Percentiles rank a stretch among this genome's conserved stretches.
Evolutionary conservation across 73 alveolate genomes (phyloP).

Genomic region (Vitrella brassicaformis): DNA sequence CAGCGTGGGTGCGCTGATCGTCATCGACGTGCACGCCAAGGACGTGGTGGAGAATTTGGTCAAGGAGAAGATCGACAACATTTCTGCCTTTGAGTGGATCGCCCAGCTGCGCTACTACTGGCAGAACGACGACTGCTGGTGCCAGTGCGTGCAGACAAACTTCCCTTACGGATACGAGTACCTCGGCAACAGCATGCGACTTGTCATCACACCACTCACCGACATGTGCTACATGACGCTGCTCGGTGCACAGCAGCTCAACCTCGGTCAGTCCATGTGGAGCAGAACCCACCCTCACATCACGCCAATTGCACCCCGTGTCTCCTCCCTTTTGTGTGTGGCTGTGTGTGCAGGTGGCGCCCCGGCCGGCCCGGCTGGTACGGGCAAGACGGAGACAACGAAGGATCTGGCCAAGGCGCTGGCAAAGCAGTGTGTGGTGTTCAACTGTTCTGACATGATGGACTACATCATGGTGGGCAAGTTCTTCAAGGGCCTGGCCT

Average conservation of each 20-base stretch:
- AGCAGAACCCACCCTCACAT: neutral
- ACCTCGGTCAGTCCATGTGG: slow-evolving; percentile 9
- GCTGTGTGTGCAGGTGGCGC: slow-evolving; percentile 53
- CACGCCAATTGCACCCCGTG: neutral
- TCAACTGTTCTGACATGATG: slow-evolving; percentile 96
- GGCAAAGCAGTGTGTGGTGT: slow-evolving; percentile 96
- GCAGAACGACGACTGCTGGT: slow-evolving; percentile 54
- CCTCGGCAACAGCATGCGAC: slow-evolving; percentile 80
- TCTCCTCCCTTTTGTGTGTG: neutral
- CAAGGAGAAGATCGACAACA: slow-evolving; percentile 65
- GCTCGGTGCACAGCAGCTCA: slow-evolving; percentile 34
- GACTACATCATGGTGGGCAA: slow-evolving; percentile 98
- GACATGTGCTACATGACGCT: slow-evolving; percentile 72
- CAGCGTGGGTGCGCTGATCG: slow-evolving; percentile 93
- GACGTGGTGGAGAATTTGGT: slow-evolving; percentile 90
- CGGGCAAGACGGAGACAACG: slow-evolving; percentile 75
- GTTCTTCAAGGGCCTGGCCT: slow-evolving; percentile 95
- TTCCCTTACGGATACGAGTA: slow-evolving; percentile 39
- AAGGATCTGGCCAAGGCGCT: slow-evolving; percentile 64
- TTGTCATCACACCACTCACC: slow-evolving; percentile 98
- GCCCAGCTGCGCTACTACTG: slow-evolving; percentile 97
- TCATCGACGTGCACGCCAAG: slow-evolving; percentile 98
- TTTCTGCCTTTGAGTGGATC: slow-evolving; percentile 97
- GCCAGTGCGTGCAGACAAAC: slow-evolving; percentile 15
- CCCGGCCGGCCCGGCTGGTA: slow-evolving; percentile 81